Evolutionary conservation across 768 basidiomycete genomes (phyloP).

Genomic region (Psilocybe sp.): DNA sequence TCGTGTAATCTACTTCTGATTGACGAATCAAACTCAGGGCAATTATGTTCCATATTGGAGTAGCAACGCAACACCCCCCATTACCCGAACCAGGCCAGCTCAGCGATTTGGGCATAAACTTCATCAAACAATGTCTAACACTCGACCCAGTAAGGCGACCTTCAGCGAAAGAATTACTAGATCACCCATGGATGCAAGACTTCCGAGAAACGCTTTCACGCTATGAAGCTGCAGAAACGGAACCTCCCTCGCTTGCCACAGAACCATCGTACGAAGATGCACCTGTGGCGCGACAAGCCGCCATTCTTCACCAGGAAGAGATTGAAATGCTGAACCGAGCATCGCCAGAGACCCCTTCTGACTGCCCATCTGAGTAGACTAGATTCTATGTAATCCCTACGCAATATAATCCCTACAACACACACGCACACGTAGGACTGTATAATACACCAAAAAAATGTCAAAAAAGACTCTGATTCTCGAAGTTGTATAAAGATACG

Average conservation of each 20-base stretch:
- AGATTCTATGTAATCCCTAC: constrained; percentile 2
- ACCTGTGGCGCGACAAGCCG: constrained; percentile 53
- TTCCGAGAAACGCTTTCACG: constrained; percentile 69
- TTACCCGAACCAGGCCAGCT: constrained; percentile 90
- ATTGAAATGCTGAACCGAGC: constrained; percentile 50
- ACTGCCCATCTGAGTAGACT: constrained; percentile 20
- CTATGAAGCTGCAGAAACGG: constrained; percentile 64
- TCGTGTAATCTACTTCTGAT: neutral
- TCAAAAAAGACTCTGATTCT: constrained; percentile 7
- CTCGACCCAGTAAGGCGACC: constrained; percentile 86
- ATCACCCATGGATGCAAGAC: constrained; percentile 87
- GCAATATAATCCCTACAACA: constrained; percentile 5
- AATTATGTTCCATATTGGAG: constrained; percentile 99
- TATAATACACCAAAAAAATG: constrained; percentile 16
- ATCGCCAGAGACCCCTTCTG: constrained; percentile 49
- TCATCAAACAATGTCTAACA: constrained; percentile 88
- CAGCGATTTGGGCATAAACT: constrained; percentile 85
- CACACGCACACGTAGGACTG: constrained; percentile 5
- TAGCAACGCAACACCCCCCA: constrained; percentile 94
- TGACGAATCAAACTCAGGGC: constrained; percentile 56
- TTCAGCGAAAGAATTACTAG: constrained; percentile 78
- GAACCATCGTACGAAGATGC: constrained; percentile 51
- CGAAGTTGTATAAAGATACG: constrained; percentile 5
- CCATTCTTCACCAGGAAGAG: constrained; percentile 57
- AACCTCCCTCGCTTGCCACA: constrained; percentile 41